These are phyloP conservation scores for Bassia scoparia DNA, from an alignment of 148 eudicot species.

Conservation along the genomic window DNA sequence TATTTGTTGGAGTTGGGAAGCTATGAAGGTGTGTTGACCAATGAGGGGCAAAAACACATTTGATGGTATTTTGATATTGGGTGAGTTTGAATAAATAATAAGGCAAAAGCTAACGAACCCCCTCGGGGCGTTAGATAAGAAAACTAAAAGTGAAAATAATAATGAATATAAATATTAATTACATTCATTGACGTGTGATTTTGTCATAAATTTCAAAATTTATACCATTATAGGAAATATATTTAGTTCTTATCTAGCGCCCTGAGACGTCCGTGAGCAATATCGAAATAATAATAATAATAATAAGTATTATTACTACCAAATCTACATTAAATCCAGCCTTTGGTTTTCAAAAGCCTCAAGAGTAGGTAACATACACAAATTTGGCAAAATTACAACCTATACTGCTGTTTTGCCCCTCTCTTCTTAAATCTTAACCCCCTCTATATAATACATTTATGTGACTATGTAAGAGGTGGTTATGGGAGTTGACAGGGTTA, in stretches of 20 bases:
- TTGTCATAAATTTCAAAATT: no score
- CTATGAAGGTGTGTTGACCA: constrained; percentile 27
- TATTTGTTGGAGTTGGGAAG: constrained; percentile 16
- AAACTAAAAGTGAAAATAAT: no score
- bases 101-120: no score
- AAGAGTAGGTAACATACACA: constrained; percentile 33
- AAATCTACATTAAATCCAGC: constrained; percentile 28
- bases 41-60: background rate
- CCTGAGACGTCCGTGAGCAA: no score
- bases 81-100: constrained; percentile 5
- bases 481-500: background rate
- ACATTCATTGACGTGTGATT: no score
- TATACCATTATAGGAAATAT: no score
- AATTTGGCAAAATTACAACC: constrained; percentile 21
- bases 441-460: background rate
- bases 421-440: background rate
- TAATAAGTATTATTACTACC: no score
- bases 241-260: no score
- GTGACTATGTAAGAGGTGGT: constrained; percentile 3
- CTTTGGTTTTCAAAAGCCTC: constrained; percentile 23
- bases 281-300: no score
- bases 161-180: no score
- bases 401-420: constrained; percentile 26
- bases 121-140: no score
- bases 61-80: no score